Percentiles rank a stretch among this genome's conserved stretches.
phyloP scores from a whole-genome alignment of 2,329 filamentous ascomycete genomes.

The Aspergillus alliaceus region DNA sequence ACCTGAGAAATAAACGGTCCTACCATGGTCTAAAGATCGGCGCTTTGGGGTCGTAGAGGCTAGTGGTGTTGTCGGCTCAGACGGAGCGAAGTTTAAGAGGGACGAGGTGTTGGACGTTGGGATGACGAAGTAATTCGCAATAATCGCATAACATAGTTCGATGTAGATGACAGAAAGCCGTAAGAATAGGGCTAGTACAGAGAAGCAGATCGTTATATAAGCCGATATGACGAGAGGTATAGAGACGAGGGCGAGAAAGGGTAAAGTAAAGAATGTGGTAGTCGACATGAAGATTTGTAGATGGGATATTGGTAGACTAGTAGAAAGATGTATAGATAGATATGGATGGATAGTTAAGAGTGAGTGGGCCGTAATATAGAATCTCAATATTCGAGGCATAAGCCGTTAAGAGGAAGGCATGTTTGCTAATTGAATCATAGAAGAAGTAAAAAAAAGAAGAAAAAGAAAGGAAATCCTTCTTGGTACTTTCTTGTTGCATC shows the following conservation, averaged over 20 bases:
- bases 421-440: no score
- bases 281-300: constrained; percentile 28
- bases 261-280: constrained; percentile 52
- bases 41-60: constrained; percentile 18
- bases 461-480: background rate
- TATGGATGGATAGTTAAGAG: no score
- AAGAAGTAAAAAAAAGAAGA: background rate
- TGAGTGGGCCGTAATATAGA: background rate
- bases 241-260: constrained; percentile 63
- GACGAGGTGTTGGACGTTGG: constrained; percentile 27
- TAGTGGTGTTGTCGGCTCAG: constrained; percentile 27
- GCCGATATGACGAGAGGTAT: constrained; percentile 65
- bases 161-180: constrained; percentile 63
- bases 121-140: constrained; percentile 55
- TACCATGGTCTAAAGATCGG: constrained; percentile 25
- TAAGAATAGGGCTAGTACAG: constrained; percentile 61
- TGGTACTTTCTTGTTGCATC: background rate
- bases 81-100: constrained; percentile 29
- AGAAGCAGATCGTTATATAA: constrained; percentile 62
- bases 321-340: background rate
- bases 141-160: constrained; percentile 59
- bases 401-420: background rate
- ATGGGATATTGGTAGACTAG: background rate
- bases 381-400: background rate
- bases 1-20: background rate